Percentiles rank a stretch among this genome's conserved stretches.
These are phyloP conservation scores for Lactarius trivialis DNA, from an alignment of 768 basidiomycete species.

Conservation along the genomic window DNA sequence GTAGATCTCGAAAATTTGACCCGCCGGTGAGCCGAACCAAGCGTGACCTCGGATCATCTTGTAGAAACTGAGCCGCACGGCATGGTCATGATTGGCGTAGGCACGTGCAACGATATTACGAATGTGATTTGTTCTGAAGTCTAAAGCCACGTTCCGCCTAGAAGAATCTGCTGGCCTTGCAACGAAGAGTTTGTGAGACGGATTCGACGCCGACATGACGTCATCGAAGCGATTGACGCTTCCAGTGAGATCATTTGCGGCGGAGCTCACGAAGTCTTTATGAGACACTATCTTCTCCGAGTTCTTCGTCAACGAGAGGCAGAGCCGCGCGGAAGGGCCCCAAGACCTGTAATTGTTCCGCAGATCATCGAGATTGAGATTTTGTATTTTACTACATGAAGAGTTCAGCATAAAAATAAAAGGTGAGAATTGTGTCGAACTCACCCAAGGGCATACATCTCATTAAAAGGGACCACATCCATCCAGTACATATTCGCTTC, in stretches of 20 bases:
- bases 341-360: neutral
- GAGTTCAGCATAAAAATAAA: neutral
- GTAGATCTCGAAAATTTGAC: neutral
- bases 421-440: neutral
- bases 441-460: neutral
- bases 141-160: neutral
- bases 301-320: neutral
- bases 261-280: neutral
- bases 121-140: neutral
- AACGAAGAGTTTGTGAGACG: neutral
- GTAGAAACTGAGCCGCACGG: neutral
- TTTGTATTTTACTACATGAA: too few relatives aligned
- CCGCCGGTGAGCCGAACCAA: neutral
- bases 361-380: neutral
- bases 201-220: neutral
- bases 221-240: neutral
- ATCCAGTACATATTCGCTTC: neutral
- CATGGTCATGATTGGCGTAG: neutral
- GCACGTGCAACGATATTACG: neutral
- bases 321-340: neutral
- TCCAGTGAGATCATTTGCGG: neutral
- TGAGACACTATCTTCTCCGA: neutral
- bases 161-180: neutral
- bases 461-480: neutral
- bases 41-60: neutral